phyloP scores from a whole-genome alignment of 2,329 filamentous ascomycete species.

The Aureobasidium vineae region DNA sequence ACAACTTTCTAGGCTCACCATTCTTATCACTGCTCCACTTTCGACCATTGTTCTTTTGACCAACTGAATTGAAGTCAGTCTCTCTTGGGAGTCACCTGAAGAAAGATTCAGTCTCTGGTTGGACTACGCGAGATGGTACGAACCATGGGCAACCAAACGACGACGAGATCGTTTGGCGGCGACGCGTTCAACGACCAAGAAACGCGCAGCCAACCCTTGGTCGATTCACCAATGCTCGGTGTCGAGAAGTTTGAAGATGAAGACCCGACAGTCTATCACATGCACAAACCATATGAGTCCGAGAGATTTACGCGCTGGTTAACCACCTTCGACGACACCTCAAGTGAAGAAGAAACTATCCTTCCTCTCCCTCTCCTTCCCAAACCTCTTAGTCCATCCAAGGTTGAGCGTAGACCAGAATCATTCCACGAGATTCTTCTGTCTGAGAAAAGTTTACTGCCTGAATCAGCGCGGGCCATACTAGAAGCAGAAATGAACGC shows the following conservation, averaged over 20 bases:
- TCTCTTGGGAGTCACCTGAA: not conserved
- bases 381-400: not conserved
- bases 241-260: not conserved
- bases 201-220: too few species aligned
- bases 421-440: not conserved
- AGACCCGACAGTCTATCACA: not conserved
- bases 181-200: not conserved
- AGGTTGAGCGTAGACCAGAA: not conserved
- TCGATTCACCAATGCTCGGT: too few species aligned
- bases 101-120: not conserved
- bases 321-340: not conserved
- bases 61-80: not conserved
- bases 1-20: not conserved
- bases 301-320: not conserved
- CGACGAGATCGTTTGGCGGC: not conserved
- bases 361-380: not conserved
- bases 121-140: not conserved
- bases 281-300: not conserved
- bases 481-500: not conserved
- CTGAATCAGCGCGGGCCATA: not conserved
- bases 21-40: not conserved
- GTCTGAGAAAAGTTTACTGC: not conserved
- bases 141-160: not conserved
- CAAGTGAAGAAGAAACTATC: not conserved
- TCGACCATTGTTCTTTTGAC: not conserved